A percentile compares a stretch with the other conserved stretches of the same genome.
Evolutionary conservation across 1,139 yeast species (phyloP).

Genomic region (Geotrichum aggregatum): DNA sequence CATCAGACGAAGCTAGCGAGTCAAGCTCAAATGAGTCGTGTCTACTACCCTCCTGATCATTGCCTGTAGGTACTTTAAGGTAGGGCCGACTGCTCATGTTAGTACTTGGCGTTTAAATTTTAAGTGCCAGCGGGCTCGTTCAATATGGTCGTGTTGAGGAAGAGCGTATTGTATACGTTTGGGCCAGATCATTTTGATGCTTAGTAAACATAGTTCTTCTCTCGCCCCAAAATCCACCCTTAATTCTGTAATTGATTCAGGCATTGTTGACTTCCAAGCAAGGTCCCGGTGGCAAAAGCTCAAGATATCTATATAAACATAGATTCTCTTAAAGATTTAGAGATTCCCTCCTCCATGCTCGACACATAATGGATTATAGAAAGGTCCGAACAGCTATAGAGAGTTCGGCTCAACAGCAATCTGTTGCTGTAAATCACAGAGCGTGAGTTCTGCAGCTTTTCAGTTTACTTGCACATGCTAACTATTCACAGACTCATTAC

Average conservation of each 20-base stretch:
- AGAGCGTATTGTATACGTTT: too few relatives aligned
- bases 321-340: not conserved
- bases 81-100: constrained; percentile 8
- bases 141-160: too few relatives aligned
- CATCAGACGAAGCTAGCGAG: constrained; percentile 38
- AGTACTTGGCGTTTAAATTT: not conserved
- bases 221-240: not conserved
- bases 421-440: constrained; percentile 42
- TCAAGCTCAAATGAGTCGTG: constrained; percentile 38
- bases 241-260: not conserved
- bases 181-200: too few relatives aligned
- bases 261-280: not conserved
- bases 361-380: constrained; percentile 29
- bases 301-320: too few relatives aligned
- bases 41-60: constrained; percentile 1
- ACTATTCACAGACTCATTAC: constrained; percentile 41
- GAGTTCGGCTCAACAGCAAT: constrained; percentile 25
- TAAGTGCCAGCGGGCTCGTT: too few relatives aligned
- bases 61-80: constrained; percentile 11
- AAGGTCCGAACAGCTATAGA: constrained; percentile 25
- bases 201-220: not conserved
- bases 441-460: too few relatives aligned
- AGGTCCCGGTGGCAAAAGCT: constrained; percentile 9
- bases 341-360: not conserved
- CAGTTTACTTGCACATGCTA: too few relatives aligned